Base-by-base conservation (phyloP, 768 basidiomycete species). In the Pisolithus marmoratus region DNA sequence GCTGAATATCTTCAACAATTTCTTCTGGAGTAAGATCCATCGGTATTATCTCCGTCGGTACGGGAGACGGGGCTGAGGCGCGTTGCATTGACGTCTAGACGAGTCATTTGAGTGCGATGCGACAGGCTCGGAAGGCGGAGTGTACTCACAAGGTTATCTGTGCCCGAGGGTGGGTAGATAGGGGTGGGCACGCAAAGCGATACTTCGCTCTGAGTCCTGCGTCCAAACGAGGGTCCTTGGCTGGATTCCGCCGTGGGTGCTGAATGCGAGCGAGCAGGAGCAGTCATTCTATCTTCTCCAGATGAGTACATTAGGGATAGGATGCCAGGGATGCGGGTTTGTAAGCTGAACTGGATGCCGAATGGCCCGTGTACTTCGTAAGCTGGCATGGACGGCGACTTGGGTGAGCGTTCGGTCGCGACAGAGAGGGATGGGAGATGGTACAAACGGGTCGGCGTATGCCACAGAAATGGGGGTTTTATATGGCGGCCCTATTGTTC, bases 41-140 rank as follows among this genome's bases (percentile, higher is more conserved):
- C n/a, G 68, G 50, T 14, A 69, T 64, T n/a, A 68, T 68, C 48
- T 68, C 66, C 8, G 66, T 68, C 4, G 66, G 63, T 0, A 66
- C 65, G 17, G 65, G 67, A 3, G 69, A 70, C 5, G 70, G 66
- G 14, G 66, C 58, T 15, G 61, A 55, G 12, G 54, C 24, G 14
- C 54, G 38, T 46, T 52, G 52, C 24, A 59, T 57, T 38, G 49
- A 22, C 48, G 55, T 48, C 53, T 63, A 48, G 8, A 14, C 34
- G 34, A 34, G 38, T 3, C 43, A n/a, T 22, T 36, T 37, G 36
- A 24, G 24, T 24, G 3, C 7, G 26, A 31, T 31, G 14, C 8
- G 8, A n/a, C n/a, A 9, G 20, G 48, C 17, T 14, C 20, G 14
- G 23, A 20, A 5, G 26, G 8, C 34, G 37, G 14, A 8, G 24